Conservation (phyloP, 495 filamentous ascomycete species). For the Podospora comata region DNA sequence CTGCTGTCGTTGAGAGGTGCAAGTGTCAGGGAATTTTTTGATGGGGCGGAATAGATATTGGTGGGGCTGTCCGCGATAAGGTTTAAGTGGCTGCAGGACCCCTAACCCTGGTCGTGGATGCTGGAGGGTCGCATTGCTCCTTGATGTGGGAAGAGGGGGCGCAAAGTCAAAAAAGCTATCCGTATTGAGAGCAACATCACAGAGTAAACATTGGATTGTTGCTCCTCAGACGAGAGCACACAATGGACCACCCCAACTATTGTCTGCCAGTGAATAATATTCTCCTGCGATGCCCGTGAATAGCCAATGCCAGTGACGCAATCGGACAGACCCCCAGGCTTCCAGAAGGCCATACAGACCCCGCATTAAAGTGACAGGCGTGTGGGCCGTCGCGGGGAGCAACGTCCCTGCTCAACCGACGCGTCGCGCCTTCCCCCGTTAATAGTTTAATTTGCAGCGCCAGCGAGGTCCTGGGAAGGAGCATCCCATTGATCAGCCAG, state of each 20-base stretch:
- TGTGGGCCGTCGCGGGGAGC: slow-evolving; percentile 32
- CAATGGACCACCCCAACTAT: not conserved
- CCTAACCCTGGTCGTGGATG: slow-evolving; percentile 11
- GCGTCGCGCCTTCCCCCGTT: slow-evolving; percentile 26
- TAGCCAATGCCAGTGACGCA: not conserved
- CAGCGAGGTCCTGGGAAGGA: not conserved
- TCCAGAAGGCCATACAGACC: slow-evolving; percentile 5
- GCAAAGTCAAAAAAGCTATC: not conserved
- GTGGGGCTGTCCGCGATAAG: slow-evolving; percentile 33
- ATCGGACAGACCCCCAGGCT: not conserved
- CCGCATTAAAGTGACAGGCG: slow-evolving; percentile 17
- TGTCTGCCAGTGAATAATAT: not conserved
- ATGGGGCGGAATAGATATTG: slow-evolving; percentile 14
- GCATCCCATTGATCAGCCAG: not conserved
- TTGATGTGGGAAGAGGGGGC: not conserved
- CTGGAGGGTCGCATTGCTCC: not conserved
- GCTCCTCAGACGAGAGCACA: not conserved
- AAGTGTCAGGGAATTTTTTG: slow-evolving; percentile 10
- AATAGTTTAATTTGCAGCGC: not conserved
- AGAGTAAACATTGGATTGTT: not conserved
- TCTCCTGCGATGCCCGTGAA: not conserved
- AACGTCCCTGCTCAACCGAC: slow-evolving; percentile 23
- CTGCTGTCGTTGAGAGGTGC: not conserved
- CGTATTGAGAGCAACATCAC: not conserved
- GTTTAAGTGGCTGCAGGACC: slow-evolving; percentile 27